Evolutionary conservation across 2,329 filamentous ascomycete species (phyloP).

Genomic region (Aspergillus ibericus): DNA sequence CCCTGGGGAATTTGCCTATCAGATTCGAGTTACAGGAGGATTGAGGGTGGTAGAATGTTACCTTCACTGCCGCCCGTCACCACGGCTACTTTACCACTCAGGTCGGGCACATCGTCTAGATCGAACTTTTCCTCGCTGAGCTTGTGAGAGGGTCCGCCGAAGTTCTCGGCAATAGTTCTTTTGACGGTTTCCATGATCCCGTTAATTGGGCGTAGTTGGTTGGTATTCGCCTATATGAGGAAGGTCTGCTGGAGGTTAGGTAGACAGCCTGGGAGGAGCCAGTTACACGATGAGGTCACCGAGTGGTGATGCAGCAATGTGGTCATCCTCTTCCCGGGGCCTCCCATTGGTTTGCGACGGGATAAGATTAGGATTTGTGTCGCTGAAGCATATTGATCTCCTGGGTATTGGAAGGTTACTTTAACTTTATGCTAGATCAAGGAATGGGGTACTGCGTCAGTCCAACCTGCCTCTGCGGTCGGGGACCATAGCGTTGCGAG

Average conservation of each 20-base stretch:
- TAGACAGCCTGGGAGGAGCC: not conserved
- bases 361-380: no score
- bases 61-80: conserved; percentile 1
- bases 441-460: no score
- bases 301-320: conserved; percentile 3
- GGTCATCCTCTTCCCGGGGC: not conserved
- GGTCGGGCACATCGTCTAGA: not conserved
- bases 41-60: not conserved
- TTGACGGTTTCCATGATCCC: not conserved
- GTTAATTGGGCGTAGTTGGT: not conserved
- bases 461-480: no score
- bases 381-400: no score
- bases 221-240: no score
- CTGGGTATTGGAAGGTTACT: no score
- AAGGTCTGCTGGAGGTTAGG: no score
- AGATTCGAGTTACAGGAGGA: not conserved
- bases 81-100: conserved; percentile 1
- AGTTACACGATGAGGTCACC: not conserved
- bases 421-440: no score
- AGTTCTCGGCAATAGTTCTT: conserved; percentile 2
- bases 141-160: conserved; percentile 1
- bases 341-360: not conserved
- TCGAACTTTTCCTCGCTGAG: not conserved
- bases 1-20: not conserved
- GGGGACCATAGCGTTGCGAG: no score